Conservation (phyloP, 139 green algal species). For the Mesotaenium endlicherianum region DNA sequence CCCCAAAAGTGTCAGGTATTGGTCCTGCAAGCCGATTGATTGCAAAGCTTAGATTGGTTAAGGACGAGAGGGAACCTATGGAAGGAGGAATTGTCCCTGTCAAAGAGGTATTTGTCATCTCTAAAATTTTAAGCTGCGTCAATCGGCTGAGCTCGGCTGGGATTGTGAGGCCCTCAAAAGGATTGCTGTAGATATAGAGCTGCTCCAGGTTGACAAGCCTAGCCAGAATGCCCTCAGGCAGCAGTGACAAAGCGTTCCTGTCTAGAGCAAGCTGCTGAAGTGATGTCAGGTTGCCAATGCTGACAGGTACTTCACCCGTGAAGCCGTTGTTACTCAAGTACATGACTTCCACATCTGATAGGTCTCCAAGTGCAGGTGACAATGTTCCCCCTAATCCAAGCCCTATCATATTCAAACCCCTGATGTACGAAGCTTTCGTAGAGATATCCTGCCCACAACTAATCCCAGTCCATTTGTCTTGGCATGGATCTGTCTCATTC, state of each 20-base stretch:
- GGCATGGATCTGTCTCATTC: too few species aligned
- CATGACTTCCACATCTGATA: background rate
- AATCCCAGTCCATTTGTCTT: background rate
- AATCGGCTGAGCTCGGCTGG: background rate
- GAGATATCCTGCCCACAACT: slow-evolving; percentile 11
- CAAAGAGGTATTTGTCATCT: slow-evolving; percentile 2
- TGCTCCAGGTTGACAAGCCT: background rate
- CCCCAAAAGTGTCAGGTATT: background rate
- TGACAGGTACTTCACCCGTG: background rate
- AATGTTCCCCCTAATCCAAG: background rate
- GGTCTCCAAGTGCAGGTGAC: background rate
- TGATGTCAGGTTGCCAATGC: too few species aligned
- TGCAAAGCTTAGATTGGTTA: background rate
- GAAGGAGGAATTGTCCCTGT: background rate
- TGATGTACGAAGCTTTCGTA: background rate
- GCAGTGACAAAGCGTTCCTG: too few species aligned
- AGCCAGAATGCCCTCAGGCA: background rate
- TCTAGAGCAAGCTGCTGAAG: too few species aligned
- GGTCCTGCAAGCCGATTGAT: background rate
- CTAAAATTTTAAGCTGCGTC: background rate
- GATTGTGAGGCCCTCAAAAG: background rate
- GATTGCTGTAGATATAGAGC: background rate
- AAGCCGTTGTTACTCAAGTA: background rate
- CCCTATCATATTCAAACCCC: background rate
- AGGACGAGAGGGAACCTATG: background rate